These are phyloP conservation scores for Zymoseptoria tritici DNA, from an alignment of 2,329 filamentous ascomycete species.

Conservation along the genomic window DNA sequence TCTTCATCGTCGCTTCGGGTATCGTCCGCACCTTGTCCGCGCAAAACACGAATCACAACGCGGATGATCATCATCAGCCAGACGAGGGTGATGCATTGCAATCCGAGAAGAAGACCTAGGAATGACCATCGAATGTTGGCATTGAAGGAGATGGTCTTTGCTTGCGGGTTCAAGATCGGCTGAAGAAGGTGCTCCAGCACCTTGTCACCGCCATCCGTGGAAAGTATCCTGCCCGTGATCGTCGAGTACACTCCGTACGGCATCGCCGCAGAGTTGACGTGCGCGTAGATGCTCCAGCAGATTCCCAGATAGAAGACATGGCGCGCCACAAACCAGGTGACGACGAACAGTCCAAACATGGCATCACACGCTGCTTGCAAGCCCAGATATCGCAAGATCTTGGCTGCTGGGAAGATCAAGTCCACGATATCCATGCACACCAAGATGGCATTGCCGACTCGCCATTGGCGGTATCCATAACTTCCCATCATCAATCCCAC, in stretches of 20 bases:
- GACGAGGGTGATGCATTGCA: slow-evolving; percentile 72
- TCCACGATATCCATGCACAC: slow-evolving; percentile 93
- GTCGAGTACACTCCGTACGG: slow-evolving; percentile 61
- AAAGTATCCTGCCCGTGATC: slow-evolving; percentile 48
- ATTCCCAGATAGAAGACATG: slow-evolving; percentile 73
- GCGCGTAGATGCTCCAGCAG: slow-evolving; percentile 72
- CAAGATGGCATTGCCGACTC: slow-evolving; percentile 81
- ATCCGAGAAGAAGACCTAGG: slow-evolving; percentile 63
- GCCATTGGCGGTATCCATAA: slow-evolving; percentile 80
- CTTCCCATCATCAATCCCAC: slow-evolving; percentile 70
- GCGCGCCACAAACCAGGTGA: slow-evolving; percentile 74
- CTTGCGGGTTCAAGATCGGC: slow-evolving; percentile 64
- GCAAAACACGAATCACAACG: slow-evolving; percentile 72
- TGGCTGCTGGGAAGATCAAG: slow-evolving; percentile 72
- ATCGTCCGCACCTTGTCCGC: slow-evolving; percentile 73
- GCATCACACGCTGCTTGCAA: slow-evolving; percentile 70
- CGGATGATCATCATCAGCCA: slow-evolving; percentile 88
- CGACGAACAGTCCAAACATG: slow-evolving; percentile 77
- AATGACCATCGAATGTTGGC: slow-evolving; percentile 67
- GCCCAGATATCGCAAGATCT: slow-evolving; percentile 85
- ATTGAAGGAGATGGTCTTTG: slow-evolving; percentile 69
- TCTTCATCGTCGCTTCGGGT: slow-evolving; percentile 79
- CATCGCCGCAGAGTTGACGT: slow-evolving; percentile 54
- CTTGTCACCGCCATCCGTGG: slow-evolving; percentile 41
- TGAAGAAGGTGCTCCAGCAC: slow-evolving; percentile 57